phyloP scores from a whole-genome alignment of 202 grass and related monocot species.

The Panicum hallii region DNA sequence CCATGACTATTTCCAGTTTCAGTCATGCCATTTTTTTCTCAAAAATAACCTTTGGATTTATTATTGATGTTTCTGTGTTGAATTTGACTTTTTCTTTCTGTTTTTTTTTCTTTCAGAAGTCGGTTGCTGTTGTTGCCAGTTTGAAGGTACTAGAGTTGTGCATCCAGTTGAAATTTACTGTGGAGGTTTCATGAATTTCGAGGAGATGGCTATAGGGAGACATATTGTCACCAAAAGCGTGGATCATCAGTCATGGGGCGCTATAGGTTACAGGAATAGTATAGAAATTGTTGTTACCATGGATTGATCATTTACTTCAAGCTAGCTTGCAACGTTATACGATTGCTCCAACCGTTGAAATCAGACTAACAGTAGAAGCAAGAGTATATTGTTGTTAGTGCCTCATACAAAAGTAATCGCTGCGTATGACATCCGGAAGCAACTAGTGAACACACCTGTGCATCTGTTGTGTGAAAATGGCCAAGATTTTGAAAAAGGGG shows the following conservation, averaged over 20 bases:
- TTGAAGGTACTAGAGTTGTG: background rate
- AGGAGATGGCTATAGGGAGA: background rate
- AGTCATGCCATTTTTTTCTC: background rate
- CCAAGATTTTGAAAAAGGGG: background rate
- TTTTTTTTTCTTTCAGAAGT: background rate
- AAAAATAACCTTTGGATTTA: background rate
- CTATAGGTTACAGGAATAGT: background rate
- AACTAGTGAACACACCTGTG: background rate
- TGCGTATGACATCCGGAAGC: background rate
- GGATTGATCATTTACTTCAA: background rate
- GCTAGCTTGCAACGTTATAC: background rate
- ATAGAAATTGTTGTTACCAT: background rate
- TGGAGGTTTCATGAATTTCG: background rate
- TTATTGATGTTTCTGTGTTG: background rate
- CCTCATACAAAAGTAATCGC: too few species aligned
- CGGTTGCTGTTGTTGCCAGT: background rate
- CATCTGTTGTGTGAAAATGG: background rate
- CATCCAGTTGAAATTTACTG: background rate
- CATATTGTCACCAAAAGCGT: background rate
- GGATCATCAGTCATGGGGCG: background rate
- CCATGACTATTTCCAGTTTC: too few species aligned
- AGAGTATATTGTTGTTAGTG: background rate
- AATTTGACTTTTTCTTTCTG: background rate
- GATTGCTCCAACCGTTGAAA: background rate
- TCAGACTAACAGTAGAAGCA: background rate